phyloP scores from a whole-genome alignment of 805 yeast genomes.

The Maudiozyma saulgeensis region DNA sequence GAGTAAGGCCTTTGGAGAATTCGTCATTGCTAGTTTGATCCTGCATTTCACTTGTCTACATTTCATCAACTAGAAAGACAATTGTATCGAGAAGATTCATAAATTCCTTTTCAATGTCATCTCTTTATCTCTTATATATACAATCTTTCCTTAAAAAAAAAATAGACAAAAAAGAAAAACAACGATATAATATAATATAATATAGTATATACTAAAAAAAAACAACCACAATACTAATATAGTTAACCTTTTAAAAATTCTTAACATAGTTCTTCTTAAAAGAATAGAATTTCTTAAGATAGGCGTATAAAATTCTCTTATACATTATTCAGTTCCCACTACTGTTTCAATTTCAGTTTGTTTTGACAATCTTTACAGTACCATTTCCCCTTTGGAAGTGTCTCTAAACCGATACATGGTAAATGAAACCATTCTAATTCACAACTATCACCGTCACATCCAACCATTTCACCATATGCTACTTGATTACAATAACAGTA shows the following conservation, averaged over 20 bases:
- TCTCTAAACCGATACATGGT: constrained; percentile 80
- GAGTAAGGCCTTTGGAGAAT: constrained; percentile 78
- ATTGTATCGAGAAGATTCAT: neutral
- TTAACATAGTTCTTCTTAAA: too few relatives aligned
- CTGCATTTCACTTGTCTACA: constrained; percentile 85
- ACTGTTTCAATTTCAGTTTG: constrained; percentile 1
- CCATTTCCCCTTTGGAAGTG: constrained; percentile 83
- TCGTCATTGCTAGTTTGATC: constrained; percentile 73
- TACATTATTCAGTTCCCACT: neutral
- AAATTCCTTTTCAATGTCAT: neutral
- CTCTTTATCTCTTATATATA: neutral
- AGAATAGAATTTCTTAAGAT: too few relatives aligned
- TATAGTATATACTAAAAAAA: neutral
- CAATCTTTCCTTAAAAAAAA: neutral
- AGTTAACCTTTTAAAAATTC: too few relatives aligned
- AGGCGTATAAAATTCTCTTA: neutral
- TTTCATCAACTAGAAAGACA: constrained; percentile 60
- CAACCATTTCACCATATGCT: constrained; percentile 98
- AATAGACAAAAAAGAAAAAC: neutral
- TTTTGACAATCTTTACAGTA: constrained; percentile 57
- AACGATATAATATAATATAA: too few relatives aligned
- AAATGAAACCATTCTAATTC: constrained; percentile 92
- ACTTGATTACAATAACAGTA: constrained; percentile 96
- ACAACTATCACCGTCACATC: constrained; percentile 92
- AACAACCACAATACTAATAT: too few relatives aligned